A percentile compares a stretch with the other conserved stretches of the same genome.
Conservation (phyloP, 2,329 filamentous ascomycete species). For the Apiospora malaysiana region DNA sequence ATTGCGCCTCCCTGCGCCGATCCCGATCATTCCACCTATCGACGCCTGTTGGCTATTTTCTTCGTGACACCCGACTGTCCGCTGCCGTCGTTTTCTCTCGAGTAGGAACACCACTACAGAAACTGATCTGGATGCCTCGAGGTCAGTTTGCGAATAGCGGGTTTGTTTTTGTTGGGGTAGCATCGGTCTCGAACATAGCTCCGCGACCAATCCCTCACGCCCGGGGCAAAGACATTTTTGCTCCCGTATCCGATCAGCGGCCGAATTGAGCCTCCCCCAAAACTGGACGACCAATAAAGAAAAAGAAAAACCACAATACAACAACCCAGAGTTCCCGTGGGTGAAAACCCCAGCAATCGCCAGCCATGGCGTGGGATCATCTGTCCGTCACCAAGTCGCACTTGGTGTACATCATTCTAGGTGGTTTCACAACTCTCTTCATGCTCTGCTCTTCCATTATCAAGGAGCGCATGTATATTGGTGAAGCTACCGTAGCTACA, state of each 20-base stretch:
- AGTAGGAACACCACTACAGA: neutral
- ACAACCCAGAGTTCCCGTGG: slow-evolving; percentile 20
- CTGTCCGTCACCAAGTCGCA: slow-evolving; percentile 91
- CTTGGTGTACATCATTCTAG: slow-evolving; percentile 97
- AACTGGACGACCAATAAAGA: slow-evolving; percentile 20
- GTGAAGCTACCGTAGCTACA: slow-evolving; percentile 94
- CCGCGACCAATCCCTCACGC: slow-evolving; percentile 24
- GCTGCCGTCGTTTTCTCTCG: neutral
- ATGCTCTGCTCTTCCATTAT: slow-evolving; percentile 98
- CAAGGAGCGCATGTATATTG: slow-evolving; percentile 98
- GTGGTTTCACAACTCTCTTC: slow-evolving; percentile 96
- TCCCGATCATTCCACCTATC: neutral
- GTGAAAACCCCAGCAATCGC: slow-evolving; percentile 23
- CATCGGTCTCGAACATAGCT: slow-evolving; percentile 21
- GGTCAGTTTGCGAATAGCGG: neutral
- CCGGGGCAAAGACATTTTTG: slow-evolving; percentile 29
- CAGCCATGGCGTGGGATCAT: slow-evolving; percentile 77
- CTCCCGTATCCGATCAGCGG: slow-evolving; percentile 34
- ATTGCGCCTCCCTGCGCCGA: neutral
- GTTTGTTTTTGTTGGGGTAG: slow-evolving; percentile 2
- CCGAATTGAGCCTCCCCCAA: slow-evolving; percentile 31
- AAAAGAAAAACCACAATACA: neutral
- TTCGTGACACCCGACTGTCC: neutral
- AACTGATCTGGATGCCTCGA: slow-evolving; percentile 21
- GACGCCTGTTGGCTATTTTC: neutral